Percentiles rank a stretch among this genome's conserved stretches.
These are phyloP conservation scores for Metarhizium guizhouense DNA, from an alignment of 2,329 filamentous ascomycete species.

Conservation along the genomic window DNA sequence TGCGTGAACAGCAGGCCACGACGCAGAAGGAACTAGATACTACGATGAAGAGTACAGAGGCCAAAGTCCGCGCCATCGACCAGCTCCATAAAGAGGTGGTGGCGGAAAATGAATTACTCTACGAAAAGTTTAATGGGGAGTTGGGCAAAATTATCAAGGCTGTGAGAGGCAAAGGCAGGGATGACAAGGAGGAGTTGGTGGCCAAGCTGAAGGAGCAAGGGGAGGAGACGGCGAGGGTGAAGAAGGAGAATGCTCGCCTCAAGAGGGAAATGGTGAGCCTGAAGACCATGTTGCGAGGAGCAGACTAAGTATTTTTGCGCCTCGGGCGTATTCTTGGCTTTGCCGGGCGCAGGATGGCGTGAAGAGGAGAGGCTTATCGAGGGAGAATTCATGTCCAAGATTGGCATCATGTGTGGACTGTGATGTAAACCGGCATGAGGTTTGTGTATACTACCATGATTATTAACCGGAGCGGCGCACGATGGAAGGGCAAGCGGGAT, in stretches of 20 bases:
- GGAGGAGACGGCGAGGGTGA: constrained; percentile 68
- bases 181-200: constrained; percentile 72
- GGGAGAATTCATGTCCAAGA: neutral
- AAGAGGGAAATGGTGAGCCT: constrained; percentile 74
- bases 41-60: constrained; percentile 64
- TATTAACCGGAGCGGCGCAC: neutral
- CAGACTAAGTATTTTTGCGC: constrained; percentile 21
- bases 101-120: constrained; percentile 87
- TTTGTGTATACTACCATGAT: constrained; percentile 2
- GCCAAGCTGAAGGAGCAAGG: constrained; percentile 60
- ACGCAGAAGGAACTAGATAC: constrained; percentile 65
- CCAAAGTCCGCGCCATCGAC: constrained; percentile 73
- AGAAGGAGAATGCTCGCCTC: constrained; percentile 77
- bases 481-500: neutral
- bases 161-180: constrained; percentile 61
- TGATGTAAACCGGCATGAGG: neutral
- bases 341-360: constrained; percentile 4
- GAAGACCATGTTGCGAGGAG: constrained; percentile 43
- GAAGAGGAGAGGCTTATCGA: neutral
- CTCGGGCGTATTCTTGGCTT: constrained; percentile 11
- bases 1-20: constrained; percentile 50
- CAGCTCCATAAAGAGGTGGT: constrained; percentile 81
- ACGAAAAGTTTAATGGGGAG: constrained; percentile 88
- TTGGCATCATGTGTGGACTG: neutral
- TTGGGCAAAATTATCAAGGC: constrained; percentile 73